Evolutionary conservation across 2,329 filamentous ascomycete genomes (phyloP).

Genomic region (Sphaerulina musiva): DNA sequence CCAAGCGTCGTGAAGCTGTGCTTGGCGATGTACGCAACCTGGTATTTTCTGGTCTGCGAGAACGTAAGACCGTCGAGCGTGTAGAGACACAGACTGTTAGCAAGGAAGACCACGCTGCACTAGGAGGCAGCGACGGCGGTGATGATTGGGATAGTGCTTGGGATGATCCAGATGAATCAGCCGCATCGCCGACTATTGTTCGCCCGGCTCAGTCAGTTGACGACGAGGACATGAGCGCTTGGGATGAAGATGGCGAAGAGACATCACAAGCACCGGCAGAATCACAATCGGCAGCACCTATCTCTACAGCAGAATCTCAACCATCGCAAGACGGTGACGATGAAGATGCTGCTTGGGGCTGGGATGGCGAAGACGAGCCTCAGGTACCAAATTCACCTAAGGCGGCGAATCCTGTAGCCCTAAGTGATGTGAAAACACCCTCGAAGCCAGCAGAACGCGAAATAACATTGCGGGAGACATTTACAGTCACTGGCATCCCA

Average conservation of each 20-base stretch:
- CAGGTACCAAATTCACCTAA: constrained; percentile 20
- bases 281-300: constrained; percentile 31
- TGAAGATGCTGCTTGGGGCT: constrained; percentile 86
- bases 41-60: constrained; percentile 60
- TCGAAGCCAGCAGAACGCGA: constrained; percentile 27
- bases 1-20: constrained; percentile 71
- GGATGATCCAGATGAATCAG: constrained; percentile 59
- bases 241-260: constrained; percentile 35
- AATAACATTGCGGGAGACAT: constrained; percentile 73
- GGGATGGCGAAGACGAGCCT: constrained; percentile 62
- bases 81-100: constrained; percentile 77
- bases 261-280: constrained; percentile 23
- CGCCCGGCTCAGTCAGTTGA: constrained; percentile 29
- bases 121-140: constrained; percentile 40
- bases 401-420: constrained; percentile 18
- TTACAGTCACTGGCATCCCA: constrained; percentile 82
- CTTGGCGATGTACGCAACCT: constrained; percentile 67
- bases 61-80: constrained; percentile 66
- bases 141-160: constrained; percentile 72
- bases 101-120: constrained; percentile 55
- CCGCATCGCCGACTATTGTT: constrained; percentile 6
- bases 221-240: constrained; percentile 46
- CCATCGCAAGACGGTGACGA: constrained; percentile 44
- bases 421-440: constrained; percentile 26
- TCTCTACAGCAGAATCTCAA: constrained; percentile 13